Conservation (phyloP, 2,329 filamentous ascomycete genomes). For the Hypomyces perniciosus region DNA sequence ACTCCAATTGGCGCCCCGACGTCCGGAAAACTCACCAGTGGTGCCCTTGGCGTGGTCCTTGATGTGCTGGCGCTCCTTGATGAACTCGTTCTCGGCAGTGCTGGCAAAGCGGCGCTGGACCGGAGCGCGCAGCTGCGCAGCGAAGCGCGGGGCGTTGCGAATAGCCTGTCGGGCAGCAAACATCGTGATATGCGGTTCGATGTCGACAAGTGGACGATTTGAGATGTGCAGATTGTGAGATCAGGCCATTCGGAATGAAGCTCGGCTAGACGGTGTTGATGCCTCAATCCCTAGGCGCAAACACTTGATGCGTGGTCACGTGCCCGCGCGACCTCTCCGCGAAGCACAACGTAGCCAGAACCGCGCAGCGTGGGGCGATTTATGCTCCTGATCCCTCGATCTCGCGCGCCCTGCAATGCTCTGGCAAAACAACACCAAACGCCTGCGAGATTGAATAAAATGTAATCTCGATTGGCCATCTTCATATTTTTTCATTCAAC, state of each 20-base stretch:
- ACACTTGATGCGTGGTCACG: constrained; percentile 18
- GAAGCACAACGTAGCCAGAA: neutral
- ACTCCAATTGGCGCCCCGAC: neutral
- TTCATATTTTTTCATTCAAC: neutral
- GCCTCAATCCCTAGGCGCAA: constrained; percentile 28
- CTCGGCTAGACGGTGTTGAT: constrained; percentile 27
- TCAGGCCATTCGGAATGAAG: constrained; percentile 30
- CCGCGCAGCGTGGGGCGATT: constrained; percentile 1
- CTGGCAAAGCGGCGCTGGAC: constrained; percentile 68
- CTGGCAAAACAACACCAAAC: neutral
- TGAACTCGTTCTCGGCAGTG: constrained; percentile 82
- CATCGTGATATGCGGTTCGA: constrained; percentile 42
- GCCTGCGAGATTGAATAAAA: neutral
- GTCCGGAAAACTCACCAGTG: constrained; percentile 57
- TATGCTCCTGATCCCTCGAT: neutral
- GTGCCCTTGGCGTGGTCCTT: constrained; percentile 84
- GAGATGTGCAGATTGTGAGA: constrained; percentile 23
- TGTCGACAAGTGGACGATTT: constrained; percentile 20
- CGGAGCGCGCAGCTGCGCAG: constrained; percentile 52
- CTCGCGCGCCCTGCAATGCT: neutral
- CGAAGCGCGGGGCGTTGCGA: constrained; percentile 58
- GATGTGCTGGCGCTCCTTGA: constrained; percentile 83
- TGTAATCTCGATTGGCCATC: neutral
- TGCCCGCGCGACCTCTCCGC: constrained; percentile 24
- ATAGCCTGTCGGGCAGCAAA: constrained; percentile 56